Evolutionary conservation across 2,329 filamentous ascomycete species (phyloP).

Genomic region (Trichoderma afroharzianum): DNA sequence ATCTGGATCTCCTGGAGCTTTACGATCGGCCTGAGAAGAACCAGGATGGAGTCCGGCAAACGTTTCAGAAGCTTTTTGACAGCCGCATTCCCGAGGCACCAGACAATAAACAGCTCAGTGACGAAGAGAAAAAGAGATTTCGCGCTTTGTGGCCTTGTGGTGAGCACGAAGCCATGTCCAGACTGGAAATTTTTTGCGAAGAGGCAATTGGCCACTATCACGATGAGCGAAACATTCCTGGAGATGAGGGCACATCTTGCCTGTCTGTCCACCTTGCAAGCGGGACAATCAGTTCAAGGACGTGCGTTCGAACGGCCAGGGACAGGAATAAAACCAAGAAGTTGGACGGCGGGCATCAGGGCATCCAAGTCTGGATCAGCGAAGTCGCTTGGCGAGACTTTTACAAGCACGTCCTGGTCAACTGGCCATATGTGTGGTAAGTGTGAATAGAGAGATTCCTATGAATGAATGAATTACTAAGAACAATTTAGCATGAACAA

Average conservation of each 20-base stretch:
- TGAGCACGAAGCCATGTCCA: slow-evolving; percentile 64
- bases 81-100: slow-evolving; percentile 59
- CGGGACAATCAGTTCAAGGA: slow-evolving; percentile 65
- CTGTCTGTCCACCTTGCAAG: slow-evolving; percentile 70
- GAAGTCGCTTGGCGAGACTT: slow-evolving; percentile 87
- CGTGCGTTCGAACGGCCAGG: slow-evolving; percentile 60
- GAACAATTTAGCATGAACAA: slow-evolving; percentile 49
- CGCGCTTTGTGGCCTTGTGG: slow-evolving; percentile 67
- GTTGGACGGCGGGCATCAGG: slow-evolving; percentile 62
- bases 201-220: slow-evolving; percentile 61
- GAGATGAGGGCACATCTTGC: slow-evolving; percentile 59
- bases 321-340: slow-evolving; percentile 60
- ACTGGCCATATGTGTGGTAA: slow-evolving; percentile 80
- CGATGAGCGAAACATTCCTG: slow-evolving; percentile 62
- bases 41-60: slow-evolving; percentile 34
- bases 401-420: slow-evolving; percentile 77
- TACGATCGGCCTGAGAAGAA: slow-evolving; percentile 47
- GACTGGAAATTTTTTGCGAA: slow-evolving; percentile 65
- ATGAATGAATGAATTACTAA: slow-evolving; percentile 1
- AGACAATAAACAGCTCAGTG: slow-evolving; percentile 56
- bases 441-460: slow-evolving; percentile 22
- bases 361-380: slow-evolving; percentile 71
- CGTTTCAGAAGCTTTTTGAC: slow-evolving; percentile 57
- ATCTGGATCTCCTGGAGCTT: slow-evolving; percentile 63
- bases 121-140: slow-evolving; percentile 57